Conservation (phyloP, 805 yeast genomes). For the Pichia deserticola region DNA sequence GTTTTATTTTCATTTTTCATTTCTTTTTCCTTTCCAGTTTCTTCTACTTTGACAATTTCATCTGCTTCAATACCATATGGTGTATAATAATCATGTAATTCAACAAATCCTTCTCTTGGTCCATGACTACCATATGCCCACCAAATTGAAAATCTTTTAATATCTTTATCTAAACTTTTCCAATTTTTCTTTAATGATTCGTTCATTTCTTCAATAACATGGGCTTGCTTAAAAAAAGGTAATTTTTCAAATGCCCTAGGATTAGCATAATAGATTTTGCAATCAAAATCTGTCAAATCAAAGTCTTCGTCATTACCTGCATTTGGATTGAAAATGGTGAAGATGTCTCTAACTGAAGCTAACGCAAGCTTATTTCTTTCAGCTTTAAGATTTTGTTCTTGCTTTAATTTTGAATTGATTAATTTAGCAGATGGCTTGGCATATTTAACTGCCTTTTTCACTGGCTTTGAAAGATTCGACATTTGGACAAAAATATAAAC, state of each 20-base stretch:
- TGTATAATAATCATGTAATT: constrained; percentile 33
- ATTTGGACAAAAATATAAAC: neutral
- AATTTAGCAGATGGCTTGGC: constrained; percentile 20
- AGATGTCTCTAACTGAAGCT: constrained; percentile 34
- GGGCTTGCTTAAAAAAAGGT: constrained; percentile 49
- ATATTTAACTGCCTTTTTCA: constrained; percentile 5
- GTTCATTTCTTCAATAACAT: constrained; percentile 42
- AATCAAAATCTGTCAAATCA: constrained; percentile 27
- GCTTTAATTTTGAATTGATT: constrained; percentile 15
- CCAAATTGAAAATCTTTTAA: constrained; percentile 52
- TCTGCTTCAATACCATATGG: constrained; percentile 4
- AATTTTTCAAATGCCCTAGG: constrained; percentile 26
- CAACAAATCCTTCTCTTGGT: constrained; percentile 48
- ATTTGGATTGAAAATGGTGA: constrained; percentile 25
- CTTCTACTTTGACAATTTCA: neutral
- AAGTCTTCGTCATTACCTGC: constrained; percentile 27
- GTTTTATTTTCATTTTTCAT: neutral
- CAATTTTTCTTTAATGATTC: constrained; percentile 44
- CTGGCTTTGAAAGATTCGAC: neutral
- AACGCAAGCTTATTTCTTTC: constrained; percentile 31
- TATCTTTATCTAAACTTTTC: constrained; percentile 40
- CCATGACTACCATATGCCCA: constrained; percentile 69
- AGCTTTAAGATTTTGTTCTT: constrained; percentile 24
- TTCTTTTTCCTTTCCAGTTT: neutral
- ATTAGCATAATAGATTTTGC: constrained; percentile 25